Percentiles rank a stretch among this genome's conserved stretches.
Conservation (phyloP, 345 rosid species). For the Xanthoceras sorbifolium region DNA sequence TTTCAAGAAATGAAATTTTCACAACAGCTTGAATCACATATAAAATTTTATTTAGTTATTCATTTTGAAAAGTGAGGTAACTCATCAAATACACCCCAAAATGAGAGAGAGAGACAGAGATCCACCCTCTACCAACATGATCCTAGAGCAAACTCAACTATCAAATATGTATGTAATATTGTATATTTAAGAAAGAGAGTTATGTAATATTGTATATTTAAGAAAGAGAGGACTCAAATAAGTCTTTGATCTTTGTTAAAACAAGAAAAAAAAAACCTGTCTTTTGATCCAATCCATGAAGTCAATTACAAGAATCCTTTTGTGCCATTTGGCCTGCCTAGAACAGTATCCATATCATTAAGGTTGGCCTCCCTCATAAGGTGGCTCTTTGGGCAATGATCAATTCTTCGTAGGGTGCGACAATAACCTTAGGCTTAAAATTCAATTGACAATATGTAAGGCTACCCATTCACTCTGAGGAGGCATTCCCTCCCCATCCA, state of each 20-base stretch:
- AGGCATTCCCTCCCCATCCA: not conserved
- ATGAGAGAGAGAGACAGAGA: not conserved
- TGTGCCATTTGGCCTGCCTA: not conserved
- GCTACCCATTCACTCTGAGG: not conserved
- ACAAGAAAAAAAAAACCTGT: no score
- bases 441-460: not conserved
- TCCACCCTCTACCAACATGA: not conserved
- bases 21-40: not conserved
- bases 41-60: no score
- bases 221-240: not conserved
- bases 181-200: no score
- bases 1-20: not conserved
- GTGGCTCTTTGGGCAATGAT: not conserved
- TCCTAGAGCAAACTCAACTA: not conserved
- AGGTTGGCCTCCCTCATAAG: not conserved
- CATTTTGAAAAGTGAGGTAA: not conserved
- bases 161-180: not conserved
- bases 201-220: no score
- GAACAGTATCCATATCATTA: not conserved
- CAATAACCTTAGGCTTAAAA: not conserved
- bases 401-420: no score
- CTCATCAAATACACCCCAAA: not conserved
- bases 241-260: no score
- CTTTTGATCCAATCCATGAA: not conserved
- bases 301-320: not conserved